Conservation (phyloP, 2,329 filamentous ascomycete genomes). For the Apiospora hydei region DNA sequence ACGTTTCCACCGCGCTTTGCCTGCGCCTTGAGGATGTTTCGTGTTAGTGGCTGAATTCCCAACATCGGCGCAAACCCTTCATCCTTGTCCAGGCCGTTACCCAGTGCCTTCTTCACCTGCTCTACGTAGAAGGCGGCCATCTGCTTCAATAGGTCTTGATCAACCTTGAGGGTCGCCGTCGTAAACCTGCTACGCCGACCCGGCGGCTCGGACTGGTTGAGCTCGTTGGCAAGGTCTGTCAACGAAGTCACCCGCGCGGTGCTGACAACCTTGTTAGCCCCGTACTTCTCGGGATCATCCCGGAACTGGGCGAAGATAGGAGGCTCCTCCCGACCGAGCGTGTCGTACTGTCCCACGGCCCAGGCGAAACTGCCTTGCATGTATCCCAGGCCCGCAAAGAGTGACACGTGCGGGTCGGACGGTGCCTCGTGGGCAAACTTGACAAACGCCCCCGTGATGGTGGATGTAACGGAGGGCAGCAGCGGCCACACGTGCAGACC, state of each 20-base stretch:
- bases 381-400: conserved; percentile 8
- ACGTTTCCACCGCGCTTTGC: not conserved
- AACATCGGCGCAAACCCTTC: not conserved
- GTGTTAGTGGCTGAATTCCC: not conserved
- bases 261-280: not conserved
- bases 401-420: not conserved
- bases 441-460: not conserved
- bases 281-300: not conserved
- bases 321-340: not conserved
- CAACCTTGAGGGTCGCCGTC: not conserved
- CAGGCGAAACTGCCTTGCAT: not conserved
- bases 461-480: not conserved
- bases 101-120: not conserved
- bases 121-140: not conserved
- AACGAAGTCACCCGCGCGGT: not conserved
- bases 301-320: not conserved
- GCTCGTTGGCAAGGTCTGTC: not conserved
- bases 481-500: not conserved
- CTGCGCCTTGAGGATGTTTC: not conserved
- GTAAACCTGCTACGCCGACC: not conserved
- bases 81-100: not conserved
- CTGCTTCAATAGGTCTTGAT: not conserved
- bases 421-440: conserved; percentile 5
- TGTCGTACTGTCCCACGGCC: conserved; percentile 2
- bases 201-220: not conserved